Percentiles rank a stretch among this genome's conserved stretches.
These are phyloP conservation scores for Stropharia rugosoannulata DNA, from an alignment of 768 basidiomycete species.

Conservation along the genomic window DNA sequence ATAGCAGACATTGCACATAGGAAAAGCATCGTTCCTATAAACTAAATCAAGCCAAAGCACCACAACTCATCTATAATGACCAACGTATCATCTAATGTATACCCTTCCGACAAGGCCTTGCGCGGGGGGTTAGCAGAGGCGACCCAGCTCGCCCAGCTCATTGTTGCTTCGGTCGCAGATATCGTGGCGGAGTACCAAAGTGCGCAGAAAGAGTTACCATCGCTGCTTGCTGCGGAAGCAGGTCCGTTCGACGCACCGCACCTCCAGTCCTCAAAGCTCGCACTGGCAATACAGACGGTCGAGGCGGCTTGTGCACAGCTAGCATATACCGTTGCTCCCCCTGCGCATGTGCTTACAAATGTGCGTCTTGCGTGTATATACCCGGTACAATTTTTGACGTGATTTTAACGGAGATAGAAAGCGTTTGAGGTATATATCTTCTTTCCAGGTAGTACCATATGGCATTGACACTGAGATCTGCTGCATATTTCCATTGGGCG, in stretches of 20 bases:
- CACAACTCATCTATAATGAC: too few relatives aligned
- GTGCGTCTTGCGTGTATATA: constrained; percentile 13
- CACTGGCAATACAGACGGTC: constrained; percentile 22
- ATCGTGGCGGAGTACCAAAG: constrained; percentile 19
- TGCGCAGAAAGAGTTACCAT: constrained; percentile 25
- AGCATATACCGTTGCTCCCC: constrained; percentile 21
- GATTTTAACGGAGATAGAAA: neutral
- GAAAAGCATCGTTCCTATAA: too few relatives aligned
- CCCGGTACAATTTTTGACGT: neutral
- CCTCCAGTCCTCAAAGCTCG: constrained; percentile 12
- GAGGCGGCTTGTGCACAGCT: constrained; percentile 29
- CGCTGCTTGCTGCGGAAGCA: constrained; percentile 28
- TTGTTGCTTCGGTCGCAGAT: constrained; percentile 6
- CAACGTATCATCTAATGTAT: too few relatives aligned
- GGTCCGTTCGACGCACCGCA: constrained; percentile 30
- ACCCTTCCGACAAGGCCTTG: too few relatives aligned
- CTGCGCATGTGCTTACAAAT: constrained; percentile 25
- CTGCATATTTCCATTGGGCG: too few relatives aligned
- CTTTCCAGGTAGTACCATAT: too few relatives aligned
- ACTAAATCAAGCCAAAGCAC: too few relatives aligned
- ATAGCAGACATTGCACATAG: too few relatives aligned
- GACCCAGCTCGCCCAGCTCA: constrained; percentile 8
- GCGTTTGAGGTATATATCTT: neutral
- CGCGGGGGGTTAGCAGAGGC: neutral
- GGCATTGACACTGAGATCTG: too few relatives aligned